Conservation (phyloP, 1,284 basidiomycete species). For the Caloboletus inedulis region DNA sequence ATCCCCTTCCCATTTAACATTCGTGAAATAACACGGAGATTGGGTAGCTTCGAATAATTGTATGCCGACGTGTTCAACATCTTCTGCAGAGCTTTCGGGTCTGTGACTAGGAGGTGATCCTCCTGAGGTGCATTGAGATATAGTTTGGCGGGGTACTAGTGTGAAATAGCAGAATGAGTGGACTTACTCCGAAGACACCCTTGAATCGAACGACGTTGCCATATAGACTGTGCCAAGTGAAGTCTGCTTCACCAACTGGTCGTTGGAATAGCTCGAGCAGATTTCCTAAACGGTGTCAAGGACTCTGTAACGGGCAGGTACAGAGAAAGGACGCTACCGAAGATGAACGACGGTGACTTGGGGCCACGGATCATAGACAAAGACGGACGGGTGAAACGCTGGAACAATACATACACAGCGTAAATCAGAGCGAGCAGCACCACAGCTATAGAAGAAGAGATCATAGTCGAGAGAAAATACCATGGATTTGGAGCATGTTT, state of each 20-base stretch:
- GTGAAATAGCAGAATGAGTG: not conserved
- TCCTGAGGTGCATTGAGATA: constrained; percentile 13
- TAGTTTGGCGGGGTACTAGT: not conserved
- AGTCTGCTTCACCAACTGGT: constrained; percentile 31
- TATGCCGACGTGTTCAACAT: constrained; percentile 41
- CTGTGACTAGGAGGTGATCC: constrained; percentile 30
- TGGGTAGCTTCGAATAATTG: constrained; percentile 35
- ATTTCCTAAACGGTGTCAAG: constrained; percentile 19
- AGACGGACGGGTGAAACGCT: constrained; percentile 16
- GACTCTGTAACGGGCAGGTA: no score
- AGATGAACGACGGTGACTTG: constrained; percentile 29
- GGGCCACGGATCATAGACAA: constrained; percentile 33
- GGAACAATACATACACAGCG: constrained; percentile 18
- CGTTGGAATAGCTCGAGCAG: constrained; percentile 25
- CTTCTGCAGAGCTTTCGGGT: constrained; percentile 44
- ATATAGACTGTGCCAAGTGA: constrained; percentile 33
- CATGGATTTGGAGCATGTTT: not conserved
- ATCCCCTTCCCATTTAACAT: constrained; percentile 37
- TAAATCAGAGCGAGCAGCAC: constrained; percentile 3
- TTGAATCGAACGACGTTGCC: constrained; percentile 32
- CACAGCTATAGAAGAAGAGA: not conserved
- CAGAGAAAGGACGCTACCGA: constrained; percentile 20
- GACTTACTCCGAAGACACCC: constrained; percentile 24
- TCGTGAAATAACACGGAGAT: constrained; percentile 30
- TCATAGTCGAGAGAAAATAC: not conserved